Evolutionary conservation across 495 filamentous ascomycete species (phyloP), one percentile per base, ranked within the genome.

Genomic region (Podospora sp.): DNA sequence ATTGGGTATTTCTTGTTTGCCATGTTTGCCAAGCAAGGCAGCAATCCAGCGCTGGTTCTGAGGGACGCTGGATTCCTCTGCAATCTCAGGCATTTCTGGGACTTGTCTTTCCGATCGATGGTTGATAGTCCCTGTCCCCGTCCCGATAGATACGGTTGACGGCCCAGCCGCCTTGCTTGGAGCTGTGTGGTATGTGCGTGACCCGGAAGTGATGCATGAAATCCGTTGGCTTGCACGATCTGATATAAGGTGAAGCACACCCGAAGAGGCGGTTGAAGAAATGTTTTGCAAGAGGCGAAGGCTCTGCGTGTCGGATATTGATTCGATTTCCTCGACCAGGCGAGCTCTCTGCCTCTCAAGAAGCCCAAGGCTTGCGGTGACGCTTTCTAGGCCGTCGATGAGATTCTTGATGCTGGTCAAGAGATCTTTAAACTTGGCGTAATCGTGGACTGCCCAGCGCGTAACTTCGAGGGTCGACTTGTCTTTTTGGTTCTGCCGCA

Each of bases 371-470:
- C 61, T 25, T 18, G 52, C 51, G n/a, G 67, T 67, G 35, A 75
- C 59, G 22, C 64, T 65, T 55, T 75, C 67, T 16, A 73, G 57
- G 0, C 69, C 73, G 57, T 75, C 73, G 3, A 75, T 50, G 24
- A 73, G 67, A 20, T 62, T 35, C 27, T 62, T 72, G 24, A 75
- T 68, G 14, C 53, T 60, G 6, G 70, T 60, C 55, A 75, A 35
- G 16, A 66, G 66, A 22, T 21, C 65, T 25, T 69, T 66, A 55
- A 75, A 75, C 36, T 70, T 68, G 11, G 60, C 55, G 5, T 51
- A 65, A 25, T 66, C 69, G 63, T 73, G 65, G 7, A 75, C 50
- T 9, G 71, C 63, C 69, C 73, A 73, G 61, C 55, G 58, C 16
- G 71, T 75, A 11, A 71, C 65, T 8, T 60, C 67, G 52, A 36